Base-by-base conservation (phyloP, 768 basidiomycete genomes). In the Lentinula boryana region DNA sequence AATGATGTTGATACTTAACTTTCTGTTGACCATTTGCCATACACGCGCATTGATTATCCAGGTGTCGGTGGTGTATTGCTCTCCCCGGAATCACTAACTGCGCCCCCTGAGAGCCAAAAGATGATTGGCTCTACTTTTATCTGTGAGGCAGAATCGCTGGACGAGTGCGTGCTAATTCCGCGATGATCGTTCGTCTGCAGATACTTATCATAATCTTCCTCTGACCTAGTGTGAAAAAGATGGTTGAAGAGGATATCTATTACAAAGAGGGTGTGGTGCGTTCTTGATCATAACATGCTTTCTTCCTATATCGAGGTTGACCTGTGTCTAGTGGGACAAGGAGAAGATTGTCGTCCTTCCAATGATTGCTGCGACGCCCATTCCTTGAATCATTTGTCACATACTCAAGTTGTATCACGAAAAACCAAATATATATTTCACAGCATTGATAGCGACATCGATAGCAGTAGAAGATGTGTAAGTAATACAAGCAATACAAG, bases 41-140 rank as follows among this genome's bases (percentile, higher is more conserved):
- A 5, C 35, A 35, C 16, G 27, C 23, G 27, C 0, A 31, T n/a
- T n/a, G n/a, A n/a, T n/a, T n/a, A n/a, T n/a, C n/a, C 63, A 88
- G 86, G 80, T 56, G 66, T 87, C 44, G 87, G 79, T 3, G 87
- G 86, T 36, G 82, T 79, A 9, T 57, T 87, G 61, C 67, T 86
- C 41, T 83, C 80, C 1, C 85, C 86, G 3, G 86, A 87, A 63
- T 85, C 82, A 13, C 70, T 81, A 16, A 40, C 52, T 56, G 72
- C 73, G 7, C 74, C 75, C 7, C 75, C 78, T 0, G 72, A 70
- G 13, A 72, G 80, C 32, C 82, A 78, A 69, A 86, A 83, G 68
- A 77, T 89, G 72, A 71, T 85, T 38, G 87, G 84, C n/a, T 87
- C 84, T 0, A 70, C 78, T 60, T 72, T 87, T 46, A 73, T 88